Base-by-base conservation (phyloP, 108 stramenopile genomes). In the Epipyxis sp. region DNA sequence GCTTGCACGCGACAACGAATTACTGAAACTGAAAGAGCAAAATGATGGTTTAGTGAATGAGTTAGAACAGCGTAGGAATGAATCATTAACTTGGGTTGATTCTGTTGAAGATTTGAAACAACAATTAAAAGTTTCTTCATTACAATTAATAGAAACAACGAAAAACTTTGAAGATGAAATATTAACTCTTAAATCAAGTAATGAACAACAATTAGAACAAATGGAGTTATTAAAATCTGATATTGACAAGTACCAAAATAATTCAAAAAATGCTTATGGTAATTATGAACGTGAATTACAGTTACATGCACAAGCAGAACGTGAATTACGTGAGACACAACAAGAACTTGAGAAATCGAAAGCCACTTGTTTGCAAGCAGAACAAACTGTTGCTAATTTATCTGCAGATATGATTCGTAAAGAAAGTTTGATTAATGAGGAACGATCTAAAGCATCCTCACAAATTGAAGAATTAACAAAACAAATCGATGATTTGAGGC, bases 281-380 rank as follows among this genome's bases (percentile, higher is more conserved):
- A 29, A 59, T 13, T 78, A 78, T 46, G 78, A 78, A 59, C 67
- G 59, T 45, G 78, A 78, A 62, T 37, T 78, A 2, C 59, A 62
- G 32, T 34, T 78, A 20, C 78, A 78, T 46, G 78, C 78, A 37
- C 32, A 10, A 10, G 71, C 46, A 39, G 71, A 57, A 39, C 3
- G 61, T 25, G 61, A 65, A 25, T 25, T 65, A 32, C 3, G 61
- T 13, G 35, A 29, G 34, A 29, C 34, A 6, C 61, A 37, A 65
- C 3, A 37, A 6, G 3, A 32, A 32, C 61, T 6, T 10, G 61
- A 65, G 6, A 50, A 50, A 50, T 6, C 20, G 46, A 50, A 6
- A 20, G 46, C 6, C 6, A 6, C 6, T 13, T 13, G 20, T 50
- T 20, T 42, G 6, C 42, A 67, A 43, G 6, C 13, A 6, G 54